Base-by-base conservation (phyloP, 129 eudicot species). In the Escallonia herrerae region DNA sequence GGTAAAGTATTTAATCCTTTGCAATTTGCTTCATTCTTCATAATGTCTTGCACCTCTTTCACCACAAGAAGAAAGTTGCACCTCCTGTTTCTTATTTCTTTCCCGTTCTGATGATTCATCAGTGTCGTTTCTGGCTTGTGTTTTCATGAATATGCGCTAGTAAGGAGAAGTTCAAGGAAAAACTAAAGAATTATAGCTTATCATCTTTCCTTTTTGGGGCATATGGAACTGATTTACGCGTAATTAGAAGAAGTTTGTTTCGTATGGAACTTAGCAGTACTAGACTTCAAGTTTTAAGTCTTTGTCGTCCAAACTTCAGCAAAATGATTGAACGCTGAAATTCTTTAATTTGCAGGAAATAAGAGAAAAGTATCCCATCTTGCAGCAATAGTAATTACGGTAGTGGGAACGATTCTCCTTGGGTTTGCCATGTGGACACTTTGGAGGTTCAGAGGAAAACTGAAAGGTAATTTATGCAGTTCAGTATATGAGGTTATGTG, bases 391-490 rank as follows among this genome's bases (percentile, higher is more conserved):
- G 76, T 67, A 15, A 13, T 73, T 38, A 66, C 74, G 0, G 74
- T 76, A 6, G 68, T 66, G 0, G 76, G 77, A 76, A 72, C 75
- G 1, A 15, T 84, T 66, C 55, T 73, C 59, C 45, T 89, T 5
- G 71, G 57, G 38, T 54, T 79, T 13, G 22, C 68, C 52, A 62
- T 73, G 10, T 74, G 73, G 80, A 72, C 82, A 41, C 43, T 84
- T n/a, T 73, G 86, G 80, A 75, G 76, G 82, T 73, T 51, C 71
- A 65, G 62, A 59, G 53, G 40, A 15, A 82, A 78, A 78, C 59
- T 65, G 22, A 56, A 39, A 70, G 91, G 96, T 82, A 71, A 72
- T 6, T 9, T 48, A 63, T 11, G 9, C 7, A 40, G 11, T 41
- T 11, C 56, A 40, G 58, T 43, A 7, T 12, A 46, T 7, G 43